A percentile compares a stretch with the other conserved stretches of the same genome.
phyloP scores from a whole-genome alignment of 495 filamentous ascomycete genomes.

The Lophium mytilinum region DNA sequence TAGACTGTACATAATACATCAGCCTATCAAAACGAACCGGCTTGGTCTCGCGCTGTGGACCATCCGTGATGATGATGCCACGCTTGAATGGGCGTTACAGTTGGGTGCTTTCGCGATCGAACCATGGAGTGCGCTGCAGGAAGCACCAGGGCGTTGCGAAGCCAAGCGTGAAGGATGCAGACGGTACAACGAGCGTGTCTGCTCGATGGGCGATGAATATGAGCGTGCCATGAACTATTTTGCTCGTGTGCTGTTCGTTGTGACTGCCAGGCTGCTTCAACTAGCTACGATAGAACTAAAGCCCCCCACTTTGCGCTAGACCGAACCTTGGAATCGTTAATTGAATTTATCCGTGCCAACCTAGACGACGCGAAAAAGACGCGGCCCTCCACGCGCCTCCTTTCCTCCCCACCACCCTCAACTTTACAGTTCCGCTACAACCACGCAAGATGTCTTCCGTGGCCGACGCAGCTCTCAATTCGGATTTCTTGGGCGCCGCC shows the following conservation, averaged over 20 bases:
- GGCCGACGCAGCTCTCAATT: constrained; percentile 27
- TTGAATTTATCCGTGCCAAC: too few species aligned
- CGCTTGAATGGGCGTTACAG: not conserved
- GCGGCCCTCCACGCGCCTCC: not conserved
- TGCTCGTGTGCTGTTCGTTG: too few species aligned
- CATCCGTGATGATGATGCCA: too few species aligned
- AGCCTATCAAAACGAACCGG: constrained; percentile 5
- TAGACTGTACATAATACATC: constrained; percentile 13
- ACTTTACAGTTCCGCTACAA: not conserved
- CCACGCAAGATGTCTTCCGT: constrained; percentile 30
- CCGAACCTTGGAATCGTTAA: not conserved
- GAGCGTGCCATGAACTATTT: too few species aligned
- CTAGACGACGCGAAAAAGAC: too few species aligned
- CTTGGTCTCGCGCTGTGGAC: not conserved
- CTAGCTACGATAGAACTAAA: too few species aligned
- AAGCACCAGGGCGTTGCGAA: too few species aligned
- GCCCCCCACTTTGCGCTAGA: too few species aligned
- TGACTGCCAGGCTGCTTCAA: too few species aligned
- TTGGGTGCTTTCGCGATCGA: not conserved
- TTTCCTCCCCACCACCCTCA: not conserved
- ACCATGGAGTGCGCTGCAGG: not conserved
- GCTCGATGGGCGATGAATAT: too few species aligned
- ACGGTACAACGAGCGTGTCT: too few species aligned
- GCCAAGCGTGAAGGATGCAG: too few species aligned
- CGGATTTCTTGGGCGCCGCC: constrained; percentile 20